Evolutionary conservation across 495 filamentous ascomycete species (phyloP).

Genomic region (Gamarada debralockiae): DNA sequence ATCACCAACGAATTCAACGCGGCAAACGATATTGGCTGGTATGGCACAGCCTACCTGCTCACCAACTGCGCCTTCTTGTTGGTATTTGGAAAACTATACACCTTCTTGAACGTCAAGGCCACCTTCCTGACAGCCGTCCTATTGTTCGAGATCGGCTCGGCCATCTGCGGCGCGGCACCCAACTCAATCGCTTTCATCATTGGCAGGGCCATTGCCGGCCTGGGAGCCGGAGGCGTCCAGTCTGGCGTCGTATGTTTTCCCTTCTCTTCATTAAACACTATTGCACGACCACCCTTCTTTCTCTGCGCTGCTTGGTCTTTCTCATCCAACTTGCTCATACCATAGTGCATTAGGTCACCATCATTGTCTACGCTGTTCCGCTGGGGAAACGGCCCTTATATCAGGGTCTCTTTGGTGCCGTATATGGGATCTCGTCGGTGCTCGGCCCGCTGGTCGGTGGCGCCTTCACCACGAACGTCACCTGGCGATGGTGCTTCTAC

Average conservation of each 20-base stretch:
- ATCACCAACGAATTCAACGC: conserved; percentile 42
- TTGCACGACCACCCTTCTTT: too few species aligned
- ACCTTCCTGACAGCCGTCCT: conserved; percentile 35
- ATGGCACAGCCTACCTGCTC: conserved; percentile 45
- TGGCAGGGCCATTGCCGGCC: conserved; percentile 49
- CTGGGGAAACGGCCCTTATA: conserved; percentile 41
- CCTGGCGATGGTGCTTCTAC: conserved; percentile 84
- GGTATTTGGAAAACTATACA: conserved; percentile 43
- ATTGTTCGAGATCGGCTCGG: conserved; percentile 47
- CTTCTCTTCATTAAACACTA: too few species aligned
- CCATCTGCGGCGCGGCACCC: conserved; percentile 51
- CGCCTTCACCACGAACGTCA: conserved; percentile 51
- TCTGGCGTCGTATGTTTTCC: too few species aligned
- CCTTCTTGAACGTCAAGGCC: conserved; percentile 36
- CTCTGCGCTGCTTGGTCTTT: too few species aligned
- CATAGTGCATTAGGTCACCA: too few species aligned
- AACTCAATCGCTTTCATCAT: conserved; percentile 47
- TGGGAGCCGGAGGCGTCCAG: conserved; percentile 33
- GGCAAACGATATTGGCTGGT: conserved; percentile 43
- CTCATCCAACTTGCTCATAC: too few species aligned
- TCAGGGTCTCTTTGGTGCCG: conserved; percentile 65
- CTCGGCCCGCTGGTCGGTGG: conserved; percentile 66
- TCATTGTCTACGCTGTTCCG: conserved; percentile 20
- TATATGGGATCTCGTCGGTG: conserved; percentile 79
- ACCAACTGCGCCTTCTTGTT: conserved; percentile 41